Percentiles rank a stretch among this genome's conserved stretches.
Conservation (phyloP, 1,284 basidiomycete species). For the Naganishia liquefaciens region DNA sequence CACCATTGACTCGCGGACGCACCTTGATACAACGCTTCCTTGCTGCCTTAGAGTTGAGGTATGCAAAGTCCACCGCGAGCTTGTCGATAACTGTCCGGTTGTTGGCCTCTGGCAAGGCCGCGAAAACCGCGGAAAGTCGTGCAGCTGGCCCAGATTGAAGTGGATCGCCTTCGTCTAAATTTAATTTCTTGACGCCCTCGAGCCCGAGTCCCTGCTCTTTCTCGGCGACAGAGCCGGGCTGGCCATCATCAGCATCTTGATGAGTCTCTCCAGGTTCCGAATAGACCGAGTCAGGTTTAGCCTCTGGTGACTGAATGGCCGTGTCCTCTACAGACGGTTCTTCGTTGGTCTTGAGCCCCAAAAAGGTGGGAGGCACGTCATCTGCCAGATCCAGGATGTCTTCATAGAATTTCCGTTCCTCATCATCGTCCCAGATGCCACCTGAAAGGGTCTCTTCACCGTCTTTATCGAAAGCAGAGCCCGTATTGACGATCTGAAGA, state of each 20-base stretch:
- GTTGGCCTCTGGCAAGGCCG: conserved; percentile 88
- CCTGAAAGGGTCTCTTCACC: conserved; percentile 62
- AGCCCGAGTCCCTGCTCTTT: conserved; percentile 23
- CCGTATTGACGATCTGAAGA: conserved; percentile 56
- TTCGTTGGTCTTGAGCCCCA: conserved; percentile 58
- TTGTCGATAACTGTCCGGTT: conserved; percentile 92
- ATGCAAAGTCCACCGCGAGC: conserved; percentile 91
- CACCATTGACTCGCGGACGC: conserved; percentile 32
- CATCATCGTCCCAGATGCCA: conserved; percentile 98
- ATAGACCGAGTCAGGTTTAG: conserved; percentile 61
- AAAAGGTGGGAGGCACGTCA: conserved; percentile 80
- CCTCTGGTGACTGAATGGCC: conserved; percentile 14
- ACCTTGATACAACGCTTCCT: conserved; percentile 86
- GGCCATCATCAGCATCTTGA: conserved; percentile 56
- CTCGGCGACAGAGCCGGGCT: conserved; percentile 31
- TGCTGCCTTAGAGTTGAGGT: conserved; percentile 92
- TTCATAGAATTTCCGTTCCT: conserved; percentile 91
- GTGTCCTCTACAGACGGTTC: conserved; percentile 12
- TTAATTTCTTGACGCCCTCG: conserved; percentile 48
- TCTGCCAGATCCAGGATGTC: conserved; percentile 88
- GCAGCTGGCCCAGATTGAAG: conserved; percentile 79
- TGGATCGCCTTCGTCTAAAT: conserved; percentile 47
- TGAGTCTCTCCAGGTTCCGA: conserved; percentile 60
- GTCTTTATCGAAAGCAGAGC: conserved; percentile 56
- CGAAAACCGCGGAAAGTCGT: conserved; percentile 84